phyloP scores from a whole-genome alignment of 257 asterid genomes.

The Przewalskia tangutica region DNA sequence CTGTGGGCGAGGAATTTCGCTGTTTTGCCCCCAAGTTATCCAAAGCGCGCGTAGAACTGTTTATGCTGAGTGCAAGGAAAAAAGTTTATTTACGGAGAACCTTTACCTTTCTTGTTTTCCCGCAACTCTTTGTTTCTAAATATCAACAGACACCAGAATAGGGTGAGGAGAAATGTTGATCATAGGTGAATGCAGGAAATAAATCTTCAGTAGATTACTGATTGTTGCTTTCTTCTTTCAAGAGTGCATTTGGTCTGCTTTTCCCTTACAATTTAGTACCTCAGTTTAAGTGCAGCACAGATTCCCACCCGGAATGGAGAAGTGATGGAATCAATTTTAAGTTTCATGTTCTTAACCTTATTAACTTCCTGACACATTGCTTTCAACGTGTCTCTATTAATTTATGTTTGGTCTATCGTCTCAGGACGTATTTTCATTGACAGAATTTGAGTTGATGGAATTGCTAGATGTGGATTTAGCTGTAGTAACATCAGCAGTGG shows the following conservation, averaged over 20 bases:
- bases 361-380: not conserved
- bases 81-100: not conserved
- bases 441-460: conserved; percentile 86
- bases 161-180: not conserved
- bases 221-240: not conserved
- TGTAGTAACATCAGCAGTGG: conserved; percentile 48
- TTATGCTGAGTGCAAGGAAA: not conserved
- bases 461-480: conserved; percentile 64
- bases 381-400: not conserved
- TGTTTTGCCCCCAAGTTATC: no score
- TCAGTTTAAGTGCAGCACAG: not conserved
- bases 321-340: not conserved
- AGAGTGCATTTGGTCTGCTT: not conserved
- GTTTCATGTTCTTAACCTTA: not conserved
- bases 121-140: not conserved
- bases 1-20: no score
- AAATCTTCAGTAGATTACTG: not conserved
- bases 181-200: not conserved
- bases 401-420: conserved; percentile 7
- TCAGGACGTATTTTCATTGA: conserved; percentile 65
- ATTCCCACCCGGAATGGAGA: not conserved
- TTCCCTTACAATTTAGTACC: not conserved
- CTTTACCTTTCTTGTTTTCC: not conserved
- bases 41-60: not conserved
- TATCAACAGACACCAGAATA: not conserved